Base-by-base conservation (phyloP, 805 yeast species). In the Blastobotrys peoriensis region DNA sequence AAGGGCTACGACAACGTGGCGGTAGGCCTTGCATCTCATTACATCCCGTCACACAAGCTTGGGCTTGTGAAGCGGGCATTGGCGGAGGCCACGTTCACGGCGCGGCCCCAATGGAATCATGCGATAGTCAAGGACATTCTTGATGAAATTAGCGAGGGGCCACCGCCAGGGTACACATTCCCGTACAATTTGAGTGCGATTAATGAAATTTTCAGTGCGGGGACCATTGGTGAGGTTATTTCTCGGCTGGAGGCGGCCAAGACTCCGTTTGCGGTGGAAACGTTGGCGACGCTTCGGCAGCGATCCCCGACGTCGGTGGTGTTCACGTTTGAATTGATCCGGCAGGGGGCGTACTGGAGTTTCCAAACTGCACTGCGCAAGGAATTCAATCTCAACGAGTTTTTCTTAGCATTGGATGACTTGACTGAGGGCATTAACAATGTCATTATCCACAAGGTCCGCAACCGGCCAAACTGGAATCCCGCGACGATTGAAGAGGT, bases 11-110 rank as follows among this genome's bases (percentile, higher is more conserved):
- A 89, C 59, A 79, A 82, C 16, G 81, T 86, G 58, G 62, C 81
- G 51, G 72, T 81, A 6, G 97, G 97, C 30, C 74, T 83, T 51
- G 94, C 95, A 36, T 86, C 97, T 6, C 97, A 89, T 62, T 89
- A 79, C 59, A 81, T 89, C 25, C 79, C 84, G 16, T 69, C 81
- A 23, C 76, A 71, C 46, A 74, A 80, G 52, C 60, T 86, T 39
- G 72, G 70, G 1, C 79, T 74, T 19, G 71, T 89, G 54, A 70
- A 74, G 47, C 70, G 70, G 43, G 76, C 94, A 52, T 71, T 89
- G 48, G 71, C 83, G 5, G 78, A 73, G 54, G 67, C 85, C 48
- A 76, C 75, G 58, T 10, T 36, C 13, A 46, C 54, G 18, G 43
- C 50, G 5, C 34, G 46, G n/a, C 55, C 48, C 10, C 54, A 60